A percentile compares a stretch with the other conserved stretches of the same genome.
Conservation (phyloP, 495 filamentous ascomycete genomes). For the Trichoderma reesei region DNA sequence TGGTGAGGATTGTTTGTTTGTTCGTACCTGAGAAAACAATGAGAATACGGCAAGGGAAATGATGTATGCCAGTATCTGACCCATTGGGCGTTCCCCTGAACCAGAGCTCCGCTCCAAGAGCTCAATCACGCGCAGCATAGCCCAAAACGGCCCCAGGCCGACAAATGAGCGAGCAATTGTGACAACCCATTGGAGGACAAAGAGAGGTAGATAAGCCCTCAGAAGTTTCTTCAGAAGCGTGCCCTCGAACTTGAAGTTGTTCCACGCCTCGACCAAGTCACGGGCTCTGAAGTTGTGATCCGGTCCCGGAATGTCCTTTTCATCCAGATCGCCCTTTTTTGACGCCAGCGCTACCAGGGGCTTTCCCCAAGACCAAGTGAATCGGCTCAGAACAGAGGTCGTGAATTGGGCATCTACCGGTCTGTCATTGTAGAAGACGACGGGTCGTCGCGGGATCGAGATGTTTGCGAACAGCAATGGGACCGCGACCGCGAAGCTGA, state of each 20-base stretch:
- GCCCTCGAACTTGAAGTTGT: slow-evolving; percentile 35
- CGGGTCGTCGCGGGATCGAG: slow-evolving; percentile 55
- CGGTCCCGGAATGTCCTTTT: slow-evolving; percentile 49
- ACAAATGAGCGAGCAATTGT: slow-evolving; percentile 44
- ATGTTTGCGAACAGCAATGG: slow-evolving; percentile 30
- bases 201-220: slow-evolving; percentile 39
- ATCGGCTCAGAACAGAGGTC: slow-evolving; percentile 48
- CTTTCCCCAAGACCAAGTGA: slow-evolving; percentile 55
- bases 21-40: not conserved
- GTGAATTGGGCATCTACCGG: slow-evolving; percentile 56
- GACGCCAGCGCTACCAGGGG: slow-evolving; percentile 42
- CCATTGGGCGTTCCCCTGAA: not conserved
- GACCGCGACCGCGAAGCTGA: slow-evolving; percentile 28
- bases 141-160: slow-evolving; percentile 61
- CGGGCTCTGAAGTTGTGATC: slow-evolving; percentile 40
- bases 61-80: not conserved
- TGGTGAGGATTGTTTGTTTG: not conserved
- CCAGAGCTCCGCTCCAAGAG: not conserved
- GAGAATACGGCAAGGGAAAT: slow-evolving; percentile 4
- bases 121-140: slow-evolving; percentile 53
- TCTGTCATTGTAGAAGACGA: slow-evolving; percentile 48
- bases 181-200: slow-evolving; percentile 46
- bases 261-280: slow-evolving; percentile 41
- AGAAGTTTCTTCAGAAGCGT: slow-evolving; percentile 54
- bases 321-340: slow-evolving; percentile 45